phyloP scores from a whole-genome alignment of 2,329 filamentous ascomycete species.

The Domatiomyces globalis region DNA sequence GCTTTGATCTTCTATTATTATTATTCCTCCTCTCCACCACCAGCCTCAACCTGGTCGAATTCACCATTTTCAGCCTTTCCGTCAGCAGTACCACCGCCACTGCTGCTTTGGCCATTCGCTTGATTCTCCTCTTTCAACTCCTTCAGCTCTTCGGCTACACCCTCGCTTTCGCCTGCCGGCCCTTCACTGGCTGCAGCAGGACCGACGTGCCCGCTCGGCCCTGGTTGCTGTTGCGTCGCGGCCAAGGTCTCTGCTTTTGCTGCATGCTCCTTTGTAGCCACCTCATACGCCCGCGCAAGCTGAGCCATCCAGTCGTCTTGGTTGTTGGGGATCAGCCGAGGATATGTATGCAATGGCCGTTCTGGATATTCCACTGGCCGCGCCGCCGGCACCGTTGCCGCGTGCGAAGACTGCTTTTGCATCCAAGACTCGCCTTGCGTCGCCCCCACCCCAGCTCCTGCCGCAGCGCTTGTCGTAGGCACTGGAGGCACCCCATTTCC shows the following conservation, averaged over 20 bases:
- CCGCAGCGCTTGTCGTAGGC: constrained; percentile 16
- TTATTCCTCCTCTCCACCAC: neutral
- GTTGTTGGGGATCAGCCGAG: neutral
- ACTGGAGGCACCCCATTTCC: constrained; percentile 22
- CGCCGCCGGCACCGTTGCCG: neutral
- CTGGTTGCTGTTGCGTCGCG: neutral
- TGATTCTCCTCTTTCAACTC: neutral
- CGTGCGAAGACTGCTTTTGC: neutral
- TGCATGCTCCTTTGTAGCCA: neutral
- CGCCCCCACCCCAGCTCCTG: neutral
- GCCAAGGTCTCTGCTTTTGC: neutral
- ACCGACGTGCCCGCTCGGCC: neutral
- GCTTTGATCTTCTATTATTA: too few relatives aligned
- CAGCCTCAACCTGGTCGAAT: neutral
- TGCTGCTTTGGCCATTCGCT: neutral
- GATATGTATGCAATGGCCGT: neutral
- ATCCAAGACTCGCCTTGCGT: neutral
- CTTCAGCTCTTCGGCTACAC: neutral
- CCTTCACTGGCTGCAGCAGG: neutral
- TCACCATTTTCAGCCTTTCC: neutral
- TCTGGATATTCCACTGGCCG: neutral
- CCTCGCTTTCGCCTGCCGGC: neutral
- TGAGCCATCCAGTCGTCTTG: neutral
- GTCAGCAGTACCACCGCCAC: neutral
- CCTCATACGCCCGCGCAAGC: neutral